Conservation (phyloP, 2,329 filamentous ascomycete species). For the Xylariaceae sp. region DNA sequence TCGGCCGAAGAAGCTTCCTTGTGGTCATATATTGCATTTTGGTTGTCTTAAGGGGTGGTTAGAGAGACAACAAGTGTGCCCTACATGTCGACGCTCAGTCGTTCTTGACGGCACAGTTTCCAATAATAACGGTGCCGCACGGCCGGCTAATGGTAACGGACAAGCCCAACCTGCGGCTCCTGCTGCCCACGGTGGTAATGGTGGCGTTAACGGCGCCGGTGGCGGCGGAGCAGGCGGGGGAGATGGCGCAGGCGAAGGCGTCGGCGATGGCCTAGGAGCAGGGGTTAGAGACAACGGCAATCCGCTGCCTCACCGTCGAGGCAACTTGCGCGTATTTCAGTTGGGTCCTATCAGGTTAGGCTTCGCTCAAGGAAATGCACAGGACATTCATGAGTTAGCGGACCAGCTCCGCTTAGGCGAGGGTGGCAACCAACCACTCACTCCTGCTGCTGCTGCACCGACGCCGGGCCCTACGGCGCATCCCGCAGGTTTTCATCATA, state of each 20-base stretch:
- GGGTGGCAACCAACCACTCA: conserved; percentile 23
- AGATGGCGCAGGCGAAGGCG: neutral
- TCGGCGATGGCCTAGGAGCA: conserved; percentile 3
- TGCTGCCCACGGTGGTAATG: conserved; percentile 25
- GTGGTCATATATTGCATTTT: conserved; percentile 91
- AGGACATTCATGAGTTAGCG: conserved; percentile 62
- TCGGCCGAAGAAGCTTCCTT: conserved; percentile 91
- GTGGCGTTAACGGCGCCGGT: conserved; percentile 1
- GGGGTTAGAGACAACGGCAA: conserved; percentile 26
- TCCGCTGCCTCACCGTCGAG: conserved; percentile 34
- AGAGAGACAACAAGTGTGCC: conserved; percentile 94
- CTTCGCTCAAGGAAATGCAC: conserved; percentile 63
- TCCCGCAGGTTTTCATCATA: conserved; percentile 6
- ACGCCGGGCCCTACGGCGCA: conserved; percentile 8
- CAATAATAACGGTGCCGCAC: conserved; percentile 32
- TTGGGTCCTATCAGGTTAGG: conserved; percentile 70
- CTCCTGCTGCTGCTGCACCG: conserved; percentile 16
- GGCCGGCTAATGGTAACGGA: conserved; percentile 29
- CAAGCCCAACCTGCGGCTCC: conserved; percentile 31
- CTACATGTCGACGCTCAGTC: conserved; percentile 84
- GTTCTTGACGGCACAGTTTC: conserved; percentile 49
- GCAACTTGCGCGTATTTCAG: conserved; percentile 59
- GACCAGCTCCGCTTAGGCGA: conserved; percentile 53
- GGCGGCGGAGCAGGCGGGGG: neutral
- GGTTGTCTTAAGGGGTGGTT: conserved; percentile 95